A percentile compares a stretch with the other conserved stretches of the same genome.
Conservation (phyloP, 2,329 filamentous ascomycete genomes). For the Colletotrichum sp. region DNA sequence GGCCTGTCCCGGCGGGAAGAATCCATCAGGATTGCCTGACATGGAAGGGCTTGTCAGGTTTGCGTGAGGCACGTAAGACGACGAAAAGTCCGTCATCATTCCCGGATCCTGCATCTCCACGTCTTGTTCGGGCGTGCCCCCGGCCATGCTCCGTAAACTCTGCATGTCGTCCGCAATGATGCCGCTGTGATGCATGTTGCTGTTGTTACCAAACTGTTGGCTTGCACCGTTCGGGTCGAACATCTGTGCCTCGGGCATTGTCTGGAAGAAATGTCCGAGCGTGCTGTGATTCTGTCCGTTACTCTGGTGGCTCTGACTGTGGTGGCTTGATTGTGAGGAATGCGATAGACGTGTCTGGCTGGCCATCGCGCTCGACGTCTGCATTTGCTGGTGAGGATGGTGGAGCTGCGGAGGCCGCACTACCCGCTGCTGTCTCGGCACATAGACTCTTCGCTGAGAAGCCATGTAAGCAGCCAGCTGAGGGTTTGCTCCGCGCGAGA, state of each 20-base stretch:
- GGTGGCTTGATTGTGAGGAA: constrained; percentile 17
- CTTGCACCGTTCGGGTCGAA: constrained; percentile 16
- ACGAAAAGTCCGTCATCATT: constrained; percentile 30
- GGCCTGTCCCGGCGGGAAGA: constrained; percentile 14
- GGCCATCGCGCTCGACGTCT: constrained; percentile 18
- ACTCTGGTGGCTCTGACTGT: not conserved
- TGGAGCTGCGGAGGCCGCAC: constrained; percentile 19
- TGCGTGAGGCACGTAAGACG: constrained; percentile 16
- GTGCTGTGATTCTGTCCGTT: constrained; percentile 5
- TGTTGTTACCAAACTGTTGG: constrained; percentile 4
- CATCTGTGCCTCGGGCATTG: constrained; percentile 17
- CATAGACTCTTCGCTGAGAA: constrained; percentile 37
- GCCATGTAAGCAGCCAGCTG: constrained; percentile 39
- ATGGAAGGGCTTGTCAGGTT: constrained; percentile 13
- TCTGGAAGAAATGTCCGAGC: constrained; percentile 21
- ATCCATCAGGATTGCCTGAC: not conserved
- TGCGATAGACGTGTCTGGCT: constrained; percentile 18
- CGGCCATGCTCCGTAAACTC: constrained; percentile 37
- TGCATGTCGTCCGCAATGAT: constrained; percentile 43
- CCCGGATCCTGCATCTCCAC: constrained; percentile 40
- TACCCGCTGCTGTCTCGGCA: constrained; percentile 23
- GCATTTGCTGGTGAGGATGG: constrained; percentile 14
- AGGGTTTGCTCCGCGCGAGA: constrained; percentile 38
- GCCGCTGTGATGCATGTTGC: constrained; percentile 25
- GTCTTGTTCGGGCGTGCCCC: constrained; percentile 33